Percentiles rank a stretch among this genome's conserved stretches.
Conservation (phyloP, 495 filamentous ascomycete species). For the Aspergillus ostianus region DNA sequence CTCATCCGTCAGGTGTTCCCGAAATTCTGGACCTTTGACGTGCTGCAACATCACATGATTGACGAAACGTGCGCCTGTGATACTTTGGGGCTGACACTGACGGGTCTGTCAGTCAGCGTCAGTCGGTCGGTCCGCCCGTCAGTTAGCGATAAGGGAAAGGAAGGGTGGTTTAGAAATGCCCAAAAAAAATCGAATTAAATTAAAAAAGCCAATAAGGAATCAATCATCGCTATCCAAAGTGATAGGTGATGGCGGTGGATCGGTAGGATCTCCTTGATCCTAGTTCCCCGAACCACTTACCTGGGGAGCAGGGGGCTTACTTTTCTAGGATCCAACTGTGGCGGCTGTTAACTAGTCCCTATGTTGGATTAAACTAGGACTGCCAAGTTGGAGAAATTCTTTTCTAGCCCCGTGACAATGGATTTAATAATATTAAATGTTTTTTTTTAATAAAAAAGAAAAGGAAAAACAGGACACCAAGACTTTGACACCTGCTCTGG, state of each 20-base stretch:
- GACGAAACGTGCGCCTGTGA: slow-evolving; percentile 18
- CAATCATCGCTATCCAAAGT: background rate
- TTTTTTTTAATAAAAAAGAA: slow-evolving; percentile 6
- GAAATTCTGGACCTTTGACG: slow-evolving; percentile 16
- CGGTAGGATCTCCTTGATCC: slow-evolving; percentile 17
- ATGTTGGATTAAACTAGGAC: background rate
- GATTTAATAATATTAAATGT: slow-evolving; percentile 10
- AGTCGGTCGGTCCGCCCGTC: background rate
- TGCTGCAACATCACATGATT: slow-evolving; percentile 26
- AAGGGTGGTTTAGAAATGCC: background rate
- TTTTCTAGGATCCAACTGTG: slow-evolving; percentile 12
- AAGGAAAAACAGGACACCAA: background rate
- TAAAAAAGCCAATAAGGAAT: background rate
- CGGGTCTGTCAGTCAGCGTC: background rate
- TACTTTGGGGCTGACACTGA: slow-evolving; percentile 16
- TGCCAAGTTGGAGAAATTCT: slow-evolving; percentile 2
- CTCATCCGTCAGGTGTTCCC: slow-evolving; percentile 17
- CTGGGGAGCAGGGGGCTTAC: slow-evolving; percentile 15
- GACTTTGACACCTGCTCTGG: background rate
- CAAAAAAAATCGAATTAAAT: background rate
- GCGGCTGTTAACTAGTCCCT: slow-evolving; percentile 14
- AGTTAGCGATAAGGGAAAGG: slow-evolving; percentile 1
- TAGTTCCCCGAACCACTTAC: slow-evolving; percentile 22
- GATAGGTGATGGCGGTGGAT: slow-evolving; percentile 16
- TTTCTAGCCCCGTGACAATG: slow-evolving; percentile 18